Evolutionary conservation across 805 yeast species (phyloP), one percentile per base, ranked within the genome.

Genomic region (Pichia sporocuriosa): DNA sequence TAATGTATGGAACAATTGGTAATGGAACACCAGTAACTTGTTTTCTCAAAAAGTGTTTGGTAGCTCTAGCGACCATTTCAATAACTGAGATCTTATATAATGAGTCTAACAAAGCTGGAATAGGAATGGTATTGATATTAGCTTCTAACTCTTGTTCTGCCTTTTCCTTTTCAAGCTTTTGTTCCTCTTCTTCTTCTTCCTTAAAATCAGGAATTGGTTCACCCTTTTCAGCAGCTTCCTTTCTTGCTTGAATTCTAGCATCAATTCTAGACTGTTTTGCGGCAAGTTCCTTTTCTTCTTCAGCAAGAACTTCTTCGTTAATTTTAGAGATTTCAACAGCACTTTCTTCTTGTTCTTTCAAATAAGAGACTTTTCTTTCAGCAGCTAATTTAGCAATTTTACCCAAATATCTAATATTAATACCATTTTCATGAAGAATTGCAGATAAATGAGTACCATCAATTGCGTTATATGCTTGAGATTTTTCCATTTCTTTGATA

Each of bases 331-430:
- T 50, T 30, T 59, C 56, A 41, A 62, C 52, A 55, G 35, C 55
- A 43, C 43, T 64, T 56, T 26, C 51, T 38, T 43, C 40, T 16
- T 35, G 30, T 20, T 41, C 40, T 12, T 43, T 44, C 5, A 43
- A 35, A 28, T 23, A 44, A 37, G 50, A 52, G 6, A 47, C 55
- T 37, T 58, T 65, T 40, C 50, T 49, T 16, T 46, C 46, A 27
- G 39, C 21, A 26, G 49, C 52, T 23, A 50, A 35, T 9, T 46
- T 55, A 19, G 79, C 79, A 49, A 85, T 57, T 15, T 55, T 61
- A 45, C 96, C 96, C 54, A 90, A 70, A 57, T 90, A 90, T 67
- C 97, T 82, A 63, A 89, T 58, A 61, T 87, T 89, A 59, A 90
- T 79, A 69, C 98, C 98, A 42, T 70, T 68, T 48, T 74, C 75